Percentiles rank a stretch among this genome's conserved stretches.
phyloP scores from a whole-genome alignment of 305 asterid species.

The Rubia balearica region DNA sequence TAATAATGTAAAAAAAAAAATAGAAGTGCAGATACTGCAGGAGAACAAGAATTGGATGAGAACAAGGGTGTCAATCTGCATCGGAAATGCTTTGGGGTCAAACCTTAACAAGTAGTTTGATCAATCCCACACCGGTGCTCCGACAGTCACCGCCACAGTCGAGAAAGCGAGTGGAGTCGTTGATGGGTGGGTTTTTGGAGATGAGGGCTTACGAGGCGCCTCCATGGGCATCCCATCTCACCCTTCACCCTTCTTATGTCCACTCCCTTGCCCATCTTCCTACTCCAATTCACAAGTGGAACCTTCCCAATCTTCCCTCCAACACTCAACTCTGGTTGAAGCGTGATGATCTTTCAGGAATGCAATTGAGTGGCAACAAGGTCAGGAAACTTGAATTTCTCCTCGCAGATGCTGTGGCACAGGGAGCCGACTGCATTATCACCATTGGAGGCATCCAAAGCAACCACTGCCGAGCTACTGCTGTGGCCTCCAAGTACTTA shows the following conservation, averaged over 20 bases:
- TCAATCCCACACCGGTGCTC: constrained; percentile 4
- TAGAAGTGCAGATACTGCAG: too few species aligned
- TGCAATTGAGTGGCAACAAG: constrained; percentile 98
- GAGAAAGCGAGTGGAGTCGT: not conserved
- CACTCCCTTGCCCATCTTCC: constrained; percentile 83
- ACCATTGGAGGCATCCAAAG: constrained; percentile 97
- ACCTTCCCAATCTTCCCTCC: constrained; percentile 83
- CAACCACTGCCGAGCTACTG: constrained; percentile 95
- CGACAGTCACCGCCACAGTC: not conserved
- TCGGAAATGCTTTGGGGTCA: constrained; percentile 5
- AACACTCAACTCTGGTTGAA: constrained; percentile 77
- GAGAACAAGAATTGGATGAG: not conserved
- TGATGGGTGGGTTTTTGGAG: constrained; percentile 39
- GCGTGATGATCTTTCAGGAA: constrained; percentile 97
- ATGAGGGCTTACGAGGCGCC: constrained; percentile 69
- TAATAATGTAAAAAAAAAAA: not conserved
- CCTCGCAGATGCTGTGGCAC: constrained; percentile 81
- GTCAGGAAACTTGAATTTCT: constrained; percentile 93
- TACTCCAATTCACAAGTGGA: constrained; percentile 91
- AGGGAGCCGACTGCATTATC: constrained; percentile 79
- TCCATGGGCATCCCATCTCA: constrained; percentile 76
- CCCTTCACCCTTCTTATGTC: constrained; percentile 61
- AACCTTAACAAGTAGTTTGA: not conserved
- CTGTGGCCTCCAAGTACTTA: constrained; percentile 87
- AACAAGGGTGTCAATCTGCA: not conserved